Evolutionary conservation across 2,329 filamentous ascomycete species (phyloP).

Genomic region (Microsporum audouinii): DNA sequence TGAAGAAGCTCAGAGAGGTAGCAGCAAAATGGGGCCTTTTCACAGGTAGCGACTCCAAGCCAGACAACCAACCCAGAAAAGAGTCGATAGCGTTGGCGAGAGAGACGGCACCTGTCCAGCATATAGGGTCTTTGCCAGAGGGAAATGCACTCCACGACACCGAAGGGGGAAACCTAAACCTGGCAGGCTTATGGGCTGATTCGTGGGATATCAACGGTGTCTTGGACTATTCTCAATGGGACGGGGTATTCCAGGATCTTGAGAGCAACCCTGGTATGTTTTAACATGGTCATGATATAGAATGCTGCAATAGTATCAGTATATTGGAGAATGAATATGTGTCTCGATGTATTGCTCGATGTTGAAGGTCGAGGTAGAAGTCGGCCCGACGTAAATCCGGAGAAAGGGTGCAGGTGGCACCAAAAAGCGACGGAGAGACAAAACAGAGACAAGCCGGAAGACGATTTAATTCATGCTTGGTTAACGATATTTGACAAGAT

Average conservation of each 20-base stretch:
- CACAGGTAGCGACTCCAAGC: not conserved
- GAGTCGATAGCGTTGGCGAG: not conserved
- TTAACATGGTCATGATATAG: not conserved
- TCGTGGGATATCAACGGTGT: constrained; percentile 3
- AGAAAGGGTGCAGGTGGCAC: not conserved
- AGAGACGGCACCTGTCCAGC: not conserved
- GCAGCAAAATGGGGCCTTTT: constrained; percentile 8
- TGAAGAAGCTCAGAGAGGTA: constrained; percentile 7
- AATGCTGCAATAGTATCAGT: not conserved
- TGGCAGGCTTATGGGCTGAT: not conserved
- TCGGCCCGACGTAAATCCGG: not conserved
- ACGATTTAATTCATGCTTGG: not conserved
- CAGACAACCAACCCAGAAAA: not conserved
- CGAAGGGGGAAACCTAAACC: not conserved
- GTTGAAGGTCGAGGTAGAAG: not conserved
- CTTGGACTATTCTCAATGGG: constrained; percentile 6
- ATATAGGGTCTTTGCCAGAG: not conserved
- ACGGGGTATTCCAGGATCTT: constrained; percentile 5
- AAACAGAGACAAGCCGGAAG: not conserved
- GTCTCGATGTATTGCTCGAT: not conserved
- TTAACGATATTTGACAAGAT: constrained; percentile 28
- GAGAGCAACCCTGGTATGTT: constrained; percentile 5
- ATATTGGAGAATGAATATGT: not conserved
- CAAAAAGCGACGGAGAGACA: not conserved
- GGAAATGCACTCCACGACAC: not conserved